Evolutionary conservation across 352 stramenopile genomes (phyloP).

Genomic region (Poterioochromonas sp.): DNA sequence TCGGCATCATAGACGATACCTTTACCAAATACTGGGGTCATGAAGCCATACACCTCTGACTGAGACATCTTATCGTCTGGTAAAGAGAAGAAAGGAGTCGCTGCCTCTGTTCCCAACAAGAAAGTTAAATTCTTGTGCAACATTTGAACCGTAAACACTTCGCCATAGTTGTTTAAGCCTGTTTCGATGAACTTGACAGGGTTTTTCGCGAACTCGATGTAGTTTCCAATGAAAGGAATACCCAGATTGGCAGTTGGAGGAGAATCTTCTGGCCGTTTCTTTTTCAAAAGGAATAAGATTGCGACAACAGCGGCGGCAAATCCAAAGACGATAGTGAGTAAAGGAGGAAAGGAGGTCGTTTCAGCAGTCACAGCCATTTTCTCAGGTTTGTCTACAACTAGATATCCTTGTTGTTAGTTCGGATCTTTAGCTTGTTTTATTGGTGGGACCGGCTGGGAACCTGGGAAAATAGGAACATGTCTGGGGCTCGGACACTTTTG

Average conservation of each 20-base stretch:
- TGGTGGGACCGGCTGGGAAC: no score
- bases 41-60: constrained; percentile 79
- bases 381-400: no score
- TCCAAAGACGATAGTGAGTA: no score
- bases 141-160: constrained; percentile 74
- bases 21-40: constrained; percentile 78
- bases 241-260: constrained; percentile 55
- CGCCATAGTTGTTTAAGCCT: constrained; percentile 62
- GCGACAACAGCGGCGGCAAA: no score
- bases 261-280: constrained; percentile 42
- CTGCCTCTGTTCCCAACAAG: constrained; percentile 71
- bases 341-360: no score
- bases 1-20: constrained; percentile 67
- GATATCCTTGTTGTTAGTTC: no score
- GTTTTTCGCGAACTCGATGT: constrained; percentile 64
- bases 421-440: no score
- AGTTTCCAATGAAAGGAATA: constrained; percentile 61
- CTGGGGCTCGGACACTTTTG: no score
- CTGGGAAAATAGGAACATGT: no score
- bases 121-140: constrained; percentile 76
- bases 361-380: no score
- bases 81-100: constrained; percentile 76
- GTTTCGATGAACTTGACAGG: constrained; percentile 67
- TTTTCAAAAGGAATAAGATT: no score
- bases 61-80: constrained; percentile 72